Conservation (phyloP, 2,329 filamentous ascomycete genomes). For the Cladosporium cucumerinum region DNA sequence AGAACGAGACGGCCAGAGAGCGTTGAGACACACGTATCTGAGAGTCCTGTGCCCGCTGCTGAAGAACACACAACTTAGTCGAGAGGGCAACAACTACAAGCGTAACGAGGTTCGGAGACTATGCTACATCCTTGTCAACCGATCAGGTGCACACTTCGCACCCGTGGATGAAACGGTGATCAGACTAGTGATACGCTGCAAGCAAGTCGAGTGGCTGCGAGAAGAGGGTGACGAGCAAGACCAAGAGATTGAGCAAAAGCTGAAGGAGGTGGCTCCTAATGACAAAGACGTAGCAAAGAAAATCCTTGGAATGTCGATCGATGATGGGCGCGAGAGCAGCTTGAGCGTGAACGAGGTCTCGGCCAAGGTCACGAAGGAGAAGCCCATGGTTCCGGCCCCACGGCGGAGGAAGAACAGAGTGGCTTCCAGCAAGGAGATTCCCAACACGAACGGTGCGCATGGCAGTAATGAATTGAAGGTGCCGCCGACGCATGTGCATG, state of each 20-base stretch:
- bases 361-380: conserved; percentile 70
- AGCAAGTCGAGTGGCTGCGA: conserved; percentile 37
- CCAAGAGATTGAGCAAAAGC: conserved; percentile 26
- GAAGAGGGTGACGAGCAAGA: conserved; percentile 34
- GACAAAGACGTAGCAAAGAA: conserved; percentile 45
- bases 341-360: conserved; percentile 71
- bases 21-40: conserved; percentile 87
- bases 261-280: conserved; percentile 28
- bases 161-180: conserved; percentile 77
- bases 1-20: conserved; percentile 35
- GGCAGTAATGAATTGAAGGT: conserved; percentile 9
- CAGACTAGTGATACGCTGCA: conserved; percentile 71
- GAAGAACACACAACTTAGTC: conserved; percentile 83
- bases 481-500: conserved; percentile 3
- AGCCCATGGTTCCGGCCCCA: conserved; percentile 77
- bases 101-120: conserved; percentile 76
- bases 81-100: conserved; percentile 82
- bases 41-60: conserved; percentile 87
- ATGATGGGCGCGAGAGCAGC: conserved; percentile 65
- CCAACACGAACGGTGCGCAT: conserved; percentile 7
- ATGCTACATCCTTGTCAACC: conserved; percentile 61
- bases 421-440: conserved; percentile 5
- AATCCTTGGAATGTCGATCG: conserved; percentile 68
- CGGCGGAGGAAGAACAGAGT: conserved; percentile 54
- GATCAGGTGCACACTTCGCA: conserved; percentile 63